phyloP scores from a whole-genome alignment of 768 basidiomycete genomes.

The Leccinellum rugosiceps region DNA sequence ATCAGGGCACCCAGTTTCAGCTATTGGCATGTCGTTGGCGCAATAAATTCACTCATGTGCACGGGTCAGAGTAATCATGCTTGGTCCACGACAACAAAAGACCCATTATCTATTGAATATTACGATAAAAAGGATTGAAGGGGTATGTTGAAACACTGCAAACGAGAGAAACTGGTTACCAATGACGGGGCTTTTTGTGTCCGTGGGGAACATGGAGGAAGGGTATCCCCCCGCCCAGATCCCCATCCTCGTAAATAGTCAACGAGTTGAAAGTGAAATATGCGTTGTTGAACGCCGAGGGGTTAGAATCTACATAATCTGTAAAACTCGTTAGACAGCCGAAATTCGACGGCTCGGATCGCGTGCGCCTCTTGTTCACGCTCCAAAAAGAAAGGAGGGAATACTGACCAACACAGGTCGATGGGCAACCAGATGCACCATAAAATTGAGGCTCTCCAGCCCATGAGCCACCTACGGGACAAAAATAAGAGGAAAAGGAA shows the following conservation, averaged over 20 bases:
- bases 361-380: neutral
- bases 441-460: slow-evolving; percentile 23
- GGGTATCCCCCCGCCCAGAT: neutral
- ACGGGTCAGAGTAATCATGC: neutral
- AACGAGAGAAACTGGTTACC: neutral
- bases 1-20: too few species aligned
- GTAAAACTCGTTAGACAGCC: neutral
- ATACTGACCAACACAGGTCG: slow-evolving; percentile 25
- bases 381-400: neutral
- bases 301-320: slow-evolving; percentile 37
- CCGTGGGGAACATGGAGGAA: neutral
- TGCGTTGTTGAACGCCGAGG: slow-evolving; percentile 37
- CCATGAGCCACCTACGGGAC: slow-evolving; percentile 26
- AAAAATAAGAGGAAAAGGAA: neutral
- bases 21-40: too few species aligned
- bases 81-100: neutral
- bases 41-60: too few species aligned
- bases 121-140: neutral
- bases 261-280: slow-evolving; percentile 41
- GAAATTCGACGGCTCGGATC: neutral
- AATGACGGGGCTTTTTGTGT: neutral
- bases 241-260: slow-evolving; percentile 28
- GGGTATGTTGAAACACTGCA: neutral
- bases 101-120: neutral
- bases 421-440: slow-evolving; percentile 22